phyloP scores from a whole-genome alignment of 1,139 yeast genomes.

The Candida tropicalis region DNA sequence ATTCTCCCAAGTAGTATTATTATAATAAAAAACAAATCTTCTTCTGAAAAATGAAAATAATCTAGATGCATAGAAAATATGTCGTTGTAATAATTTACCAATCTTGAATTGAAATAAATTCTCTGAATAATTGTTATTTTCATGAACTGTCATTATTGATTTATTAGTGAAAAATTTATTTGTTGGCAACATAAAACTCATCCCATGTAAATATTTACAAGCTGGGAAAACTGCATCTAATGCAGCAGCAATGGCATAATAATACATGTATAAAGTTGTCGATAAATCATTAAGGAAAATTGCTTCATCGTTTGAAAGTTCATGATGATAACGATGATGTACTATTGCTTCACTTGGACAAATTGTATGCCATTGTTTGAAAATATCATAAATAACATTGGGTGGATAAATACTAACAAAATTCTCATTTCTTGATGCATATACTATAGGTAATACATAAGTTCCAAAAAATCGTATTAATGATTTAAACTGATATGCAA shows the following conservation, averaged over 20 bases:
- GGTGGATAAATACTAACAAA: constrained; percentile 25
- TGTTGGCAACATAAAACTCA: constrained; percentile 25
- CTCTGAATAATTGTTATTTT: constrained; percentile 17
- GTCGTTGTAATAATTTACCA: constrained; percentile 25
- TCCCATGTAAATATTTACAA: constrained; percentile 25
- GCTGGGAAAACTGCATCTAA: constrained; percentile 31
- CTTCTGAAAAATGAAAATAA: constrained; percentile 29
- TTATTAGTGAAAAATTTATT: constrained; percentile 17
- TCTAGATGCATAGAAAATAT: constrained; percentile 30
- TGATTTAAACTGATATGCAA: constrained; percentile 17
- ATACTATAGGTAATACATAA: constrained; percentile 18
- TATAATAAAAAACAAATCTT: constrained; percentile 23
- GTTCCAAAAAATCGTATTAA: constrained; percentile 18
- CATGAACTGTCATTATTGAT: constrained; percentile 18
- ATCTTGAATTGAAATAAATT: constrained; percentile 14
- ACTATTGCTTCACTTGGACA: constrained; percentile 27
- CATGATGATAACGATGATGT: constrained; percentile 1
- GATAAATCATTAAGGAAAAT: constrained; percentile 22
- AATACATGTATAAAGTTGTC: constrained; percentile 28
- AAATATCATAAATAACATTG: constrained; percentile 20
- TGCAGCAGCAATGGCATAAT: constrained; percentile 26
- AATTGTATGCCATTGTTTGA: constrained; percentile 26
- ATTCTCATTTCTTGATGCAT: constrained; percentile 19
- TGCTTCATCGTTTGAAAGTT: constrained; percentile 13
- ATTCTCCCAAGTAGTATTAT: constrained; percentile 23